Base-by-base conservation (phyloP, 2,329 filamentous ascomycete species). In the Fusarium sp. region DNA sequence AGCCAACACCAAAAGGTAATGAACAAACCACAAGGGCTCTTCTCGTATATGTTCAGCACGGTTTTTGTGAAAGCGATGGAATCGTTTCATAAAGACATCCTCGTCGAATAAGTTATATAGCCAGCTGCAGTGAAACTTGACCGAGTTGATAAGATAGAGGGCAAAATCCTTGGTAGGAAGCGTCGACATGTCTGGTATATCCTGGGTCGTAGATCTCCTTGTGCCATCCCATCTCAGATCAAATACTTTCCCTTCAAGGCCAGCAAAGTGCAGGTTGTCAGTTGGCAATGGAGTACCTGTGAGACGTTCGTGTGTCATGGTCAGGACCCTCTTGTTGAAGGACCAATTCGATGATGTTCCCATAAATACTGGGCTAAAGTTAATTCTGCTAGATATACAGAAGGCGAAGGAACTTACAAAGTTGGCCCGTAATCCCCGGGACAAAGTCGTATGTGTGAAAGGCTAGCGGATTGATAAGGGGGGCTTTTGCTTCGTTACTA, bases 401-500 rank as follows among this genome's bases (percentile, higher is more conserved):
- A 20, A 7, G 22, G 23, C 7, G 19, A 11, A 40, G 13, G n/a
- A 3, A 39, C 56, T 53, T 23, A 69, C 66, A 25, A 19, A 58
- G 49, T 30, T 54, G 37, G 1, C 63, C 58, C 22, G 47, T 60
- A 10, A 52, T 45, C 3, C 67, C 68, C 9, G 67, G 67, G 20
- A 70, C 58, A 57, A 67, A 70, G 54, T 70, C 67, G 13, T 67
- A 70, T 1, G 59, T 70, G 19, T 70, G 67, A 9, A 70, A 70
- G 11, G 67, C 67, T 9, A 70, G 15, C 3, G 67, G 67, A 27
- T 70, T 70, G 6, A 46, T 68, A 4, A 70, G 58, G 7, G 67
- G 67, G n/a, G 67, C 44, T 13, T 70, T 62, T 15, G 37, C 54
- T 51, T 69, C 57, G 1, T 6, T n/a, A 23, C 60, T 30, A 1